Evolutionary conservation across 768 basidiomycete genomes (phyloP), one percentile per base, ranked within the genome.

Genomic region (Panellus pusillus): DNA sequence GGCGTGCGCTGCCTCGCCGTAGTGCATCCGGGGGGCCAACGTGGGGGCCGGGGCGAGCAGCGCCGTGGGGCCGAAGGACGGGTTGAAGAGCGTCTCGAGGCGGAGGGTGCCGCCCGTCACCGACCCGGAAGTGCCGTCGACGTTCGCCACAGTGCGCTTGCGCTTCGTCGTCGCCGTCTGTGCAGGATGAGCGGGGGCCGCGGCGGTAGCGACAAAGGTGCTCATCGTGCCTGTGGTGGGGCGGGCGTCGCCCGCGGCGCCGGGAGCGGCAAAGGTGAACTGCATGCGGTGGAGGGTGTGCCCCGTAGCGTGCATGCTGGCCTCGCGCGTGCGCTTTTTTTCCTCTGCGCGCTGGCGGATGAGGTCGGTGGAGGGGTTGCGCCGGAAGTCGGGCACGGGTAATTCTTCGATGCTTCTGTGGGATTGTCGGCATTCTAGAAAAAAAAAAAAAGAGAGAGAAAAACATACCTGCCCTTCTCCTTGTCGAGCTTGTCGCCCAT

Each of bases 401-500:
- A 93, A 84, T 67, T 91, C 88, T 66, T 88, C 86, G 68, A 93
- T 93, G 69, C 82, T 87, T 73, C 91, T 93, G 62, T n/a, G 41
- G 18, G 32, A 18, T 24, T 15, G 35, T 42, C 46, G 52, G 44
- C 35, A 47, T 61, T 6, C 24, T 24, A 31, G 32, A 24, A 20
- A 29, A 37, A 50, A 9, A 44, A 37, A 14, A 47, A 50, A 28
- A 24, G 24, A 32, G 52, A 40, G 8, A 38, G 29, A 46, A 28
- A 20, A 36, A 81, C 89, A 59, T 46, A 91, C 91, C 89, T 74
- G 66, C 91, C 91, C 73, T 92, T 93, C 74, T 93, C 91, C 74
- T 90, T 91, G 79, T 93, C 91, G 63, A 93, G 78, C 70, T 90
- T 92, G 76, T 93, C 91, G 59, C 91, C 82, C 92, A 93, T 93